Base-by-base conservation (phyloP, 2,329 filamentous ascomycete species). In the Furcasterigmium sp. region DNA sequence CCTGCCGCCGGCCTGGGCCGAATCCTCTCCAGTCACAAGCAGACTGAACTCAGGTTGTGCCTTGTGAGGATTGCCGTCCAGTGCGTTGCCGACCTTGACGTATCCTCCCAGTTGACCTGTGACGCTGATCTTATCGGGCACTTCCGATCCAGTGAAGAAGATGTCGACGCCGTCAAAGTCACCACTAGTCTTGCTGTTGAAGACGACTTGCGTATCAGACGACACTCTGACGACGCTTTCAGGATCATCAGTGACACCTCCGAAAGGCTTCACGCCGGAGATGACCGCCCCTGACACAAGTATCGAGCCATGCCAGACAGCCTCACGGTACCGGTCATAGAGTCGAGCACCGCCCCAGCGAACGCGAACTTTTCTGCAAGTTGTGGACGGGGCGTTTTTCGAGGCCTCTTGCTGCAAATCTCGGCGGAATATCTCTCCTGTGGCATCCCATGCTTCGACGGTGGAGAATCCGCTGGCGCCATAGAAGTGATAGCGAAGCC, bases 291-390 rank as follows among this genome's bases (percentile, higher is more conserved):
- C 54, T 0, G 42, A 5, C 3, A 59, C 32, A 5, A 52, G 38
- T 8, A 62, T 57, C 3, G 48, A 51, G 0, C 59, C 60, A 8
- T 57, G 46, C 60, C 60, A 63, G 3, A 58, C 54, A 8, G 59
- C 57, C 35, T 63, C 59, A 3, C 59, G 50, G 25, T 63, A 62
- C 13, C 60, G 44, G 38, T 63, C 59, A 37, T 60, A 61, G 1
- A 63, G 45, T 5, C 58, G 51, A 6, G 59, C 59, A 0, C 60
- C 59, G 32, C 59, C 58, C 60, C 59, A 63, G 18, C 47, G 57
- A 8, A 63, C 46, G 5, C 55, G 48, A 2, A 53, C 25, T 41
- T 53, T 59, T n/a, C 20, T 48, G 3, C 18, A 11, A 1, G 37
- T 39, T 5, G 40, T 17, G 2, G 6, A 10, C 6, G 40, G 2